Conservation (phyloP, 768 basidiomycete species). For the Macrolepiota fuliginosa region DNA sequence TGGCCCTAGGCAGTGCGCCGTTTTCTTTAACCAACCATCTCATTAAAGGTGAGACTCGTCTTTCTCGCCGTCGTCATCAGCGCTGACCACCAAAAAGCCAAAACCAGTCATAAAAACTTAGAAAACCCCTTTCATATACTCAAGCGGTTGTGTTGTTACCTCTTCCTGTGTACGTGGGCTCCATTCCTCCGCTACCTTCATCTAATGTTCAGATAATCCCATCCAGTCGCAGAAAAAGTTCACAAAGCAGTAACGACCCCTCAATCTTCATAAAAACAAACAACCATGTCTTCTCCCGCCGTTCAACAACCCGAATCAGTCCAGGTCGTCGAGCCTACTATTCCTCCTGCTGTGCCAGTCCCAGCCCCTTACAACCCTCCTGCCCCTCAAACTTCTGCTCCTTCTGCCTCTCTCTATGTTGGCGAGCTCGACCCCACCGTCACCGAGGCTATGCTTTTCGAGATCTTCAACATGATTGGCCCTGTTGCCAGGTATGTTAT, state of each 20-base stretch:
- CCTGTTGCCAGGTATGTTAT: slow-evolving; percentile 87
- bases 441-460: slow-evolving; percentile 99
- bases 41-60: slow-evolving; percentile 56
- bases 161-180: slow-evolving; percentile 57
- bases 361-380: slow-evolving; percentile 59
- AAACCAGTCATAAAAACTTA: slow-evolving; percentile 67
- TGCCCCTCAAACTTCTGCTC: slow-evolving; percentile 55
- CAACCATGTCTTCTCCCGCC: slow-evolving; percentile 58
- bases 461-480: slow-evolving; percentile 99
- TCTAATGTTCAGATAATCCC: slow-evolving; percentile 17
- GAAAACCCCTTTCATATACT: slow-evolving; percentile 61
- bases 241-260: slow-evolving; percentile 92
- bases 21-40: slow-evolving; percentile 62
- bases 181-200: slow-evolving; percentile 16
- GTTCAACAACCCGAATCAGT: slow-evolving; percentile 52
- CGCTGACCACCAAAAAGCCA: slow-evolving; percentile 39
- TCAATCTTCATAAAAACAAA: slow-evolving; percentile 44
- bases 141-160: slow-evolving; percentile 75
- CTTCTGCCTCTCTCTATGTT: slow-evolving; percentile 95
- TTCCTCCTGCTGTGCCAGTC: slow-evolving; percentile 41
- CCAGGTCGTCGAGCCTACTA: slow-evolving; percentile 46
- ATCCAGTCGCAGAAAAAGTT: slow-evolving; percentile 69
- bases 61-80: slow-evolving; percentile 13
- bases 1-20: slow-evolving; percentile 16
- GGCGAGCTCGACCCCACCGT: slow-evolving; percentile 98